Evolutionary conservation across 164 flowering plant species (phyloP), one percentile per base, ranked within the genome.

Genomic region (Protea cynaroides): DNA sequence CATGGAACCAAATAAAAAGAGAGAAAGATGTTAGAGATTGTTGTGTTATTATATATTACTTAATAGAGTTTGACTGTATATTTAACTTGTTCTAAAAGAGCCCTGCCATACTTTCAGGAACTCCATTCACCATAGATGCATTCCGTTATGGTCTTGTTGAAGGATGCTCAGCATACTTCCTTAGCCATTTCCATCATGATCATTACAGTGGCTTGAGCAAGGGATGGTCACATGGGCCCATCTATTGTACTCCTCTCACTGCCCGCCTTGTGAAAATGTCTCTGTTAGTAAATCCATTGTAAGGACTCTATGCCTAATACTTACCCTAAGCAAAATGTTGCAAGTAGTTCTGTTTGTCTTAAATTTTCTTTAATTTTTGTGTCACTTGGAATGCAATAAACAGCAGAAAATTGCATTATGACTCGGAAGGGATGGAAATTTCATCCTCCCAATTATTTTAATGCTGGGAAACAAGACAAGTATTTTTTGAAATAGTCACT

Each of bases 41-140:
- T 40, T 40, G 46, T 40, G 13, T 40, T 40, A 40, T 40, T 40
- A 12, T 12, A 12, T 40, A 40, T 8, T 40, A 40, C 34, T 29
- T 29, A n/a, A n/a, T n/a, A 1, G 46, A 12, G 46, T 40, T 40
- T 40, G 46, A 40, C 46, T 8, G 10, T 40, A 40, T 9, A 12
- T 12, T 40, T 40, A 12, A 40, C 46, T 40, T 9, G 46, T 40
- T 40, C 46, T 40, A 1, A 8, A 18, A 17, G 36, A 54, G 21
- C 22, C 23, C 15, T 61, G 15, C 25, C 58, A 37, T 63, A 25
- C 52, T 51, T 70, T 58, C 76, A 86, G 90, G 84, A 40, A 86
- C 91, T 7, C 69, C 83, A n/a, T 86, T 88, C 71, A 78, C 89
- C 4, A 89, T 84, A 9, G 95, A 88, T 73, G 95, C 95, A 53